Base-by-base conservation (phyloP, 768 basidiomycete species). In the Pisolithus albus region DNA sequence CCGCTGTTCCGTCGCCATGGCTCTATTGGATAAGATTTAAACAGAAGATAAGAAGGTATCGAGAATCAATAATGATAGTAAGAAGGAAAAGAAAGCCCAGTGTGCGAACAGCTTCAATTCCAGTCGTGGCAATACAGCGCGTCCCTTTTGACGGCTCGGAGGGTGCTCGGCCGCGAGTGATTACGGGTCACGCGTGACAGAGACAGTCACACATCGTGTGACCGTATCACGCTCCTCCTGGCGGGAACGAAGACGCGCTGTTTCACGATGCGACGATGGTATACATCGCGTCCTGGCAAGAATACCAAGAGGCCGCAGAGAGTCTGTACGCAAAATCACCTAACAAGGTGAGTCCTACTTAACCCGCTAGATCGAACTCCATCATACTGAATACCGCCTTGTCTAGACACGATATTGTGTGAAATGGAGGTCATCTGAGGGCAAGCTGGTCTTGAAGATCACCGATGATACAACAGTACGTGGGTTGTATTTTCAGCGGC, bases 391-490 rank as follows among this genome's bases (percentile, higher is more conserved):
- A 30, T 42, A 47, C 19, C 2, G 50, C 32, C 46, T 40, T 16
- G 13, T 37, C 49, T 63, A 98, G 95, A 80, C 88, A 21, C 81
- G 95, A 39, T 96, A 95, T 65, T 84, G 81, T 68, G 82, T 95
- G 62, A 95, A 96, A 76, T 97, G 93, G 89, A 83, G 79, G 61
- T 76, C 86, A 28, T 81, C 82, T 5, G 84, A 91, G 61, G 90
- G 90, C 18, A 85, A 89, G 62, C 81, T 98, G 18, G 87, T 95
- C 44, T 75, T 98, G 56, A 96, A 95, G 73, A 84, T 97, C 63
- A 97, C 95, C 1, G 90, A 97, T 71, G 81, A 96, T 67, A 79
- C 76, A 34, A 86, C 84, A 62, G 95, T 95, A 65, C 59, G 88
- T 76, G 37, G 24, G 37, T 28, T 34, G 34, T 13, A 15, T n/a